Conservation (phyloP, 768 basidiomycete genomes). For the Russula emetica region DNA sequence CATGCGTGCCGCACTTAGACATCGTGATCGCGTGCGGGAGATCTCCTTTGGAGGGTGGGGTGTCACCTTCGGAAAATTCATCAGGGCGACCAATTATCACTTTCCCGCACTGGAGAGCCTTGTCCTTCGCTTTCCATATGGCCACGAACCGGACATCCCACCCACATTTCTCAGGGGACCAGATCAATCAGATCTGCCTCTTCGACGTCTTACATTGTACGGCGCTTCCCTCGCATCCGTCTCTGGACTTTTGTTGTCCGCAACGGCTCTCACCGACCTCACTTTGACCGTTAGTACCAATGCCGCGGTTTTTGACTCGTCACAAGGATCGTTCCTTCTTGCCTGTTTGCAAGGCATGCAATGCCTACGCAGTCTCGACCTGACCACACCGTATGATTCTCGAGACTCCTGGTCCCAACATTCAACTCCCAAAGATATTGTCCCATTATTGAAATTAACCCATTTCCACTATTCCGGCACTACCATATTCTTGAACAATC, state of each 20-base stretch:
- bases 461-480: not conserved
- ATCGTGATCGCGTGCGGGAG: not conserved
- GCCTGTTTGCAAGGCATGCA: not conserved
- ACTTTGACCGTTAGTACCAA: not conserved
- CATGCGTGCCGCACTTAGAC: not conserved
- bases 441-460: not conserved
- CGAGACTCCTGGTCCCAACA: too few species aligned
- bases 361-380: not conserved
- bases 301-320: too few species aligned
- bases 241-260: not conserved
- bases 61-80: not conserved
- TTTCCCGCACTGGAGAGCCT: conserved; percentile 13
- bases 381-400: not conserved
- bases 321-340: too few species aligned
- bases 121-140: not conserved
- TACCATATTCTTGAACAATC: not conserved
- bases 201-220: not conserved
- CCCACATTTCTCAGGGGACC: not conserved
- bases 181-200: not conserved
- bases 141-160: not conserved
- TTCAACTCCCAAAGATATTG: too few species aligned
- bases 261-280: conserved; percentile 6
- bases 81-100: not conserved
- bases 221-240: not conserved
- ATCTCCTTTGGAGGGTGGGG: not conserved